phyloP scores from a whole-genome alignment of 257 asterid species.

The Cynanchum wilfordii region DNA sequence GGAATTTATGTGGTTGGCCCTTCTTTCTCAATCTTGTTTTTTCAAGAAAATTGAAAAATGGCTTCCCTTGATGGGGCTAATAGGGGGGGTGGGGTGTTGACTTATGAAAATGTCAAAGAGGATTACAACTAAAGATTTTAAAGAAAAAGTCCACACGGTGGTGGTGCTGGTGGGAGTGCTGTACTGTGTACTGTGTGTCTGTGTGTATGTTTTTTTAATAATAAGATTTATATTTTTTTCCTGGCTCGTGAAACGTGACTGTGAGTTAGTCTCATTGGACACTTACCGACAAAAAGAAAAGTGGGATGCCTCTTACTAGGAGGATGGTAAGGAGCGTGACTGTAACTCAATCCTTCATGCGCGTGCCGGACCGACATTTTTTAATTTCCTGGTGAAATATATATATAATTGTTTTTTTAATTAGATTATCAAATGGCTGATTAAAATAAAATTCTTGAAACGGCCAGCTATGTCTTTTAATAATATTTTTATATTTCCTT shows the following conservation, averaged over 20 bases:
- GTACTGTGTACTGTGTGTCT: background rate
- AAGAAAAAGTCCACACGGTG: slow-evolving; percentile 60
- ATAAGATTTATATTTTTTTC: background rate
- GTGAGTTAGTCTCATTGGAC: slow-evolving; percentile 11
- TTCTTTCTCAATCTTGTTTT: slow-evolving; percentile 12
- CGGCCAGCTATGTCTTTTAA: background rate
- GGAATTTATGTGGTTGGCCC: slow-evolving; percentile 11
- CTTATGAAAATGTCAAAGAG: slow-evolving; percentile 45
- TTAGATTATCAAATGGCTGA: background rate
- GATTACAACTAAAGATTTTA: background rate
- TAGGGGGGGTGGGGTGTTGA: slow-evolving; percentile 35
- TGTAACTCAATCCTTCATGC: slow-evolving; percentile 9
- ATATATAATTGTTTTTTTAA: background rate
- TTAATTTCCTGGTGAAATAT: background rate
- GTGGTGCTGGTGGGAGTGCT: background rate
- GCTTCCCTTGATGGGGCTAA: background rate
- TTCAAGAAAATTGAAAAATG: background rate
- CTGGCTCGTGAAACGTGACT: slow-evolving; percentile 15
- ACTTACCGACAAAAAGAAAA: slow-evolving; percentile 18
- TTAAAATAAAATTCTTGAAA: background rate
- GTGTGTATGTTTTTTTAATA: background rate
- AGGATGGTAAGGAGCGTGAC: slow-evolving; percentile 2
- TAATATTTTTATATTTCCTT: background rate
- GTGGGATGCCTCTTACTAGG: slow-evolving; percentile 11
- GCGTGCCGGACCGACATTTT: slow-evolving; percentile 12